These are phyloP conservation scores for Tylopilus intermedius DNA, from an alignment of 768 basidiomycete species.

Conservation along the genomic window DNA sequence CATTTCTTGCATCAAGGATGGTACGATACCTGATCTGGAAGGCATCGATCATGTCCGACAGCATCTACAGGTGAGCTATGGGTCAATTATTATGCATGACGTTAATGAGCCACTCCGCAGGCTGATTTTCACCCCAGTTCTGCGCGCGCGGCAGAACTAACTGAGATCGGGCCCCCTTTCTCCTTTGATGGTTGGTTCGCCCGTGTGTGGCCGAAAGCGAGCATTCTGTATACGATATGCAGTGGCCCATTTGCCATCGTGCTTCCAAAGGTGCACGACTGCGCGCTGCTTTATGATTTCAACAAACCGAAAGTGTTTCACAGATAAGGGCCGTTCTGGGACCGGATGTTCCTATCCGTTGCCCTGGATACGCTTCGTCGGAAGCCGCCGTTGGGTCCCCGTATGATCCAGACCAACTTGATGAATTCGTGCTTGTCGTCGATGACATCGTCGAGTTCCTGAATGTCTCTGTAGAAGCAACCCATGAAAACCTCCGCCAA, in stretches of 20 bases:
- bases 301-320: too few species aligned
- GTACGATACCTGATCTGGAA: conserved; percentile 15
- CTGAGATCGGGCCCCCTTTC: conserved; percentile 10
- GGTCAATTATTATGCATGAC: too few species aligned
- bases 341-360: too few species aligned
- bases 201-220: conserved; percentile 15
- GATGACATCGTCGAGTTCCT: too few species aligned
- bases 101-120: not conserved
- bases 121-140: conserved; percentile 11
- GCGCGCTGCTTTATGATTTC: too few species aligned
- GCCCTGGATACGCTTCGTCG: too few species aligned
- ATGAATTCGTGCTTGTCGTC: too few species aligned
- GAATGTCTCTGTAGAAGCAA: too few species aligned
- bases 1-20: conserved; percentile 12
- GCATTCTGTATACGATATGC: not conserved
- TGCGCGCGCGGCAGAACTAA: conserved; percentile 17
- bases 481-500: too few species aligned
- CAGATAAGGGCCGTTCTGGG: too few species aligned
- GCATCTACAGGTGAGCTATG: conserved; percentile 12
- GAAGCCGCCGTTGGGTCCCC: too few species aligned
- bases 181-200: conserved; percentile 14
- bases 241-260: conserved; percentile 10
- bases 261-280: conserved; percentile 11
- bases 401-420: too few species aligned
- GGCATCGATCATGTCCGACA: conserved; percentile 7